These are phyloP conservation scores for Leccinum subgranulosum DNA, from an alignment of 768 basidiomycete species.

Conservation along the genomic window DNA sequence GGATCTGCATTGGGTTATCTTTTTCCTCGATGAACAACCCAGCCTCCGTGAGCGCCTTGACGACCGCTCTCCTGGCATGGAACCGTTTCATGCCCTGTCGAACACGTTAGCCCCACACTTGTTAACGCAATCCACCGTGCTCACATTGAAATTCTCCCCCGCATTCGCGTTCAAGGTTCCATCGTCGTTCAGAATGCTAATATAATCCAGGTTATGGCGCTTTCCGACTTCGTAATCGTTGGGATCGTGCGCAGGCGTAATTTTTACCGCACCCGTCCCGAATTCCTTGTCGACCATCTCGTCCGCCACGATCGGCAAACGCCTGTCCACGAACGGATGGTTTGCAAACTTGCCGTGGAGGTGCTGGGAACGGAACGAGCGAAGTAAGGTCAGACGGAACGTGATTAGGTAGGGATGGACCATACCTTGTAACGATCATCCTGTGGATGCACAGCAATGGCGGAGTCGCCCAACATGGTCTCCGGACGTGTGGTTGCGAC, in stretches of 20 bases:
- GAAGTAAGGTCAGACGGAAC: not conserved
- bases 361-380: constrained; percentile 45
- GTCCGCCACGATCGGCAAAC: constrained; percentile 86
- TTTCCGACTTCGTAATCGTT: constrained; percentile 95
- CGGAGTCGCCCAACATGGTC: constrained; percentile 98
- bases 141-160: constrained; percentile 70
- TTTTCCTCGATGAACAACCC: constrained; percentile 89
- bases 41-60: constrained; percentile 77
- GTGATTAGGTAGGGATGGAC: not conserved
- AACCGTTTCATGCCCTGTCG: constrained; percentile 94
- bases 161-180: constrained; percentile 93
- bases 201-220: constrained; percentile 84
- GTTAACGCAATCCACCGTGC: constrained; percentile 6
- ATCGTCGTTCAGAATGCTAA: constrained; percentile 95
- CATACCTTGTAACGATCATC: constrained; percentile 81
- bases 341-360: constrained; percentile 89
- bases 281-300: constrained; percentile 91
- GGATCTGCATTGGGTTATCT: constrained; percentile 97
- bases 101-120: not conserved
- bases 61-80: constrained; percentile 82
- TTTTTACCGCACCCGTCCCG: constrained; percentile 98
- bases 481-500: constrained; percentile 98
- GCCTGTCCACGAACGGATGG: constrained; percentile 87
- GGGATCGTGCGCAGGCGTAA: constrained; percentile 96
- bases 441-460: constrained; percentile 93